Conservation (phyloP, 495 filamentous ascomycete genomes). For the Penicillium salamii region DNA sequence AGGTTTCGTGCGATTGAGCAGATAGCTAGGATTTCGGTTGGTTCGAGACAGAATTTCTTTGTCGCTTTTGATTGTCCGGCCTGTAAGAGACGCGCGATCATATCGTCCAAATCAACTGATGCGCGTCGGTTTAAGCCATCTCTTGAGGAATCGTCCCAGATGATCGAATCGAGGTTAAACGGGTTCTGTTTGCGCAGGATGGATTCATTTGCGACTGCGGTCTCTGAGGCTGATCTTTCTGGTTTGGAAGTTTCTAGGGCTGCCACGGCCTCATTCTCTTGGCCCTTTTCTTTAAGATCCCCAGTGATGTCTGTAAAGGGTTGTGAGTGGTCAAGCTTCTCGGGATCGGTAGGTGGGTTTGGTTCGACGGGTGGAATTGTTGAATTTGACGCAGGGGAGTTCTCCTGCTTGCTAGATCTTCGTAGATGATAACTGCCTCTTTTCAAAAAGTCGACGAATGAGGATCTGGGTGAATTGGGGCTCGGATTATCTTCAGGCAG, state of each 20-base stretch:
- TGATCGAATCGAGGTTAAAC: constrained; percentile 10
- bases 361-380: background rate
- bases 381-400: background rate
- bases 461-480: background rate
- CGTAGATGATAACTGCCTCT: constrained; percentile 10
- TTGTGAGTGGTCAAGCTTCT: too few species aligned
- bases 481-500: background rate
- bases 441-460: constrained; percentile 3
- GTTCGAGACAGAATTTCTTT: constrained; percentile 94
- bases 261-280: too few species aligned
- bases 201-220: background rate
- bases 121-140: constrained; percentile 6
- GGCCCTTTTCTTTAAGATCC: too few species aligned
- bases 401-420: constrained; percentile 5
- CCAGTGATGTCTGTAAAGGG: too few species aligned
- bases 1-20: constrained; percentile 83
- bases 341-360: background rate
- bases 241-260: too few species aligned
- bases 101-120: constrained; percentile 90
- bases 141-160: constrained; percentile 11
- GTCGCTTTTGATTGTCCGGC: constrained; percentile 96
- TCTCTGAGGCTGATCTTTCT: background rate
- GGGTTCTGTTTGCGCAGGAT: constrained; percentile 8
- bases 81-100: constrained; percentile 91
- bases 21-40: constrained; percentile 92